Evolutionary conservation across 164 flowering plant species (phyloP), one percentile per base, ranked within the genome.

Genomic region (Taxillus chinensis): DNA sequence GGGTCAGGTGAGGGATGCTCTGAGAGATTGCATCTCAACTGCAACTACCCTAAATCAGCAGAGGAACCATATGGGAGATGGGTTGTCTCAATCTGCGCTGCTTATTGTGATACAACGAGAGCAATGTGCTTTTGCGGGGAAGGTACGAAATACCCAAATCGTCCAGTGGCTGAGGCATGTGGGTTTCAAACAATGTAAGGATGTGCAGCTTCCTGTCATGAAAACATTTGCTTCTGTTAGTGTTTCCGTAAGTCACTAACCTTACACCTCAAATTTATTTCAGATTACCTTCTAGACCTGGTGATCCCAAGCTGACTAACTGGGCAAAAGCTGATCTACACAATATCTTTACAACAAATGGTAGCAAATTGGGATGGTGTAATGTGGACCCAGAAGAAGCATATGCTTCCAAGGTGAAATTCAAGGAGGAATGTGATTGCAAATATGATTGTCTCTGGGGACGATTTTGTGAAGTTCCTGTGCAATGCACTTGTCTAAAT

Each of bases 51-150:
- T 27, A 73, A 39, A 67, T 62, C 87, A 56, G 78, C 83, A 12
- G 82, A 79, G 62, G 70, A 51, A 51, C 99, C 99, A n/a, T 85
- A 79, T 76, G 97, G 99, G 48, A 75, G 68, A 62, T 90, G 95
- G 96, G 86, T 88, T 65, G 99, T 90, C 70, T 93, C 99, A 45
- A 86, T 88, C 57, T 93, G 99, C 74, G 41, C 97, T 51, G 83
- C 87, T 57, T 54, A 84, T 63, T 93, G 99, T 74, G 99, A 93
- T 69, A 90, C 87, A 70, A 83, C 91, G 8, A 80, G 86, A 70
- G 97, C 99, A 51, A 84, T 90, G 96, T 93, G 99, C 78, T 93
- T 93, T 64, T 93, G 99, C 74, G 99, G 99, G 63, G 82, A 89
- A 74, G 92, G 91, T 57, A 89, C 99, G 62, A 90, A 89, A 65